phyloP scores from a whole-genome alignment of 2,329 filamentous ascomycete species.

The Dothidotthia symphoricarpi region DNA sequence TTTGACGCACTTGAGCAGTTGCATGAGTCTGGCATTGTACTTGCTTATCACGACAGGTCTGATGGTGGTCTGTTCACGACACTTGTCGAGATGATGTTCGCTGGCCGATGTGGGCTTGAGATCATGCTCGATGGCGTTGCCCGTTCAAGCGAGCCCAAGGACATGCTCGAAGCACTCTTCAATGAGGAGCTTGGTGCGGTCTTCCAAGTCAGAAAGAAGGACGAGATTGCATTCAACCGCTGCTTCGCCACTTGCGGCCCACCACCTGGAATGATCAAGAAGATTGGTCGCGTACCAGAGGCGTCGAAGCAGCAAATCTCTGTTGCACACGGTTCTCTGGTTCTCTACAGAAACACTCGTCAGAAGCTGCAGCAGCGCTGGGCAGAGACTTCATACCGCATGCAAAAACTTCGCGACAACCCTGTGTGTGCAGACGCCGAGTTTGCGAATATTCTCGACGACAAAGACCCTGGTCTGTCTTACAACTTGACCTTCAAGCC shows the following conservation, averaged over 20 bases:
- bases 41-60: constrained; percentile 92
- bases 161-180: constrained; percentile 78
- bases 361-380: constrained; percentile 80
- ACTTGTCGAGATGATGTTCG: constrained; percentile 96
- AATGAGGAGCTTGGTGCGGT: constrained; percentile 95
- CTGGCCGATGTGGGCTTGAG: constrained; percentile 83
- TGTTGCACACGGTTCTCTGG: constrained; percentile 67
- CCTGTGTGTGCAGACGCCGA: constrained; percentile 82
- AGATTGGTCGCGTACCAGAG: constrained; percentile 74
- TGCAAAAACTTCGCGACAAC: constrained; percentile 90
- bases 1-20: constrained; percentile 78
- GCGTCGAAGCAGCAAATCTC: constrained; percentile 71
- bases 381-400: constrained; percentile 82
- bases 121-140: constrained; percentile 75
- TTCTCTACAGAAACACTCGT: constrained; percentile 68
- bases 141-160: constrained; percentile 59
- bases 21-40: constrained; percentile 68
- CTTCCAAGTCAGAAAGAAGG: constrained; percentile 85
- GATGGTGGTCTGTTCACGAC: constrained; percentile 92
- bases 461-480: constrained; percentile 75
- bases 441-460: constrained; percentile 70
- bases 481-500: constrained; percentile 82
- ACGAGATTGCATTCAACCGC: constrained; percentile 81
- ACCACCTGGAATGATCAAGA: constrained; percentile 75
- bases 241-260: constrained; percentile 91